Evolutionary conservation across 441 rosid genomes (phyloP).

Genomic region (Flueggea neowawraea): DNA sequence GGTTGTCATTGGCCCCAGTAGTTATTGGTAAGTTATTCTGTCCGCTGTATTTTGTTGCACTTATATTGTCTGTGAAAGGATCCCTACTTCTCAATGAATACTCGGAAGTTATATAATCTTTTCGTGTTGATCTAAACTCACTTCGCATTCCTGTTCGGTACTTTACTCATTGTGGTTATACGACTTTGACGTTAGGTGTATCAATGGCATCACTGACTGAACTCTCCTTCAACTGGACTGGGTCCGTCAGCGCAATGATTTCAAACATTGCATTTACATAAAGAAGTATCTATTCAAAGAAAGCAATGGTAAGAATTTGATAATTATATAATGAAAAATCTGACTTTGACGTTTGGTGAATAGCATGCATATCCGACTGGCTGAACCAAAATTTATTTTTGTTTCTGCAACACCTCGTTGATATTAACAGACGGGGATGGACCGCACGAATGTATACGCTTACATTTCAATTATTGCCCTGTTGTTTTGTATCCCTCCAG

Average conservation of each 20-base stretch:
- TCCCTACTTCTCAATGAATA: neutral
- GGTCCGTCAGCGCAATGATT: constrained; percentile 67
- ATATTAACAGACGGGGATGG: constrained; percentile 56
- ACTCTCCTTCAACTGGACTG: constrained; percentile 70
- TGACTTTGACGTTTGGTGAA: no score
- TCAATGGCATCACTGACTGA: constrained; percentile 68
- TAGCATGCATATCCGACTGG: no score
- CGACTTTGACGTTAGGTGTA: constrained; percentile 35
- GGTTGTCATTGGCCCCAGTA: constrained; percentile 68
- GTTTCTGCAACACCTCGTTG: neutral
- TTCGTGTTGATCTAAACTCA: neutral
- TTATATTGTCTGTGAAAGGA: neutral
- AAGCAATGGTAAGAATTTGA: constrained; percentile 50
- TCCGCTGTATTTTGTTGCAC: neutral
- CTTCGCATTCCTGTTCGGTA: neutral
- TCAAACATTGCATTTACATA: constrained; percentile 65
- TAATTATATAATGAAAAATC: no score
- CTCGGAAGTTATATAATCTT: neutral
- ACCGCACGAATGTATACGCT: constrained; percentile 63
- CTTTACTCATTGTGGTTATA: constrained; percentile 7
- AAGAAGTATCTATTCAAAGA: constrained; percentile 69
- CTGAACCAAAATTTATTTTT: no score
- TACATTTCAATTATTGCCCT: constrained; percentile 58
- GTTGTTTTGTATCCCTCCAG: constrained; percentile 57
- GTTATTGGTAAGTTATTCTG: constrained; percentile 37